Conservation (phyloP, 1,284 basidiomycete species). For the Peniophora sp. region DNA sequence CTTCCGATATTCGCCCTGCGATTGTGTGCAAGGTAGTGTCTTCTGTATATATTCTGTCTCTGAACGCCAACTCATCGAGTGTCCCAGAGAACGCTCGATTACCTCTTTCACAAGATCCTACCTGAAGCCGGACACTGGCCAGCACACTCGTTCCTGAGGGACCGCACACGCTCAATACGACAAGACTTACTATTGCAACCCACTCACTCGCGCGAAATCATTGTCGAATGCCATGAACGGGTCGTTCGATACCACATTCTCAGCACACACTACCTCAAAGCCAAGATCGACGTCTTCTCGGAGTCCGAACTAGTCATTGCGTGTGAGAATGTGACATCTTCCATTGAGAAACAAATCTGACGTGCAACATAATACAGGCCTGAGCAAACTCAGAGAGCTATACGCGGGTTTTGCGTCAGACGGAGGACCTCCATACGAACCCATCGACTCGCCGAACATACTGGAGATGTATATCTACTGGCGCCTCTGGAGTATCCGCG, state of each 20-base stretch:
- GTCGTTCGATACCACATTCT: slow-evolving; percentile 94
- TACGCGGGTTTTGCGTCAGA: too few species aligned
- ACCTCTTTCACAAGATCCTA: slow-evolving; percentile 82
- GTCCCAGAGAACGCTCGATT: slow-evolving; percentile 76
- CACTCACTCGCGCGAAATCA: slow-evolving; percentile 56
- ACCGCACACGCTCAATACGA: slow-evolving; percentile 84
- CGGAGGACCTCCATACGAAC: slow-evolving; percentile 93
- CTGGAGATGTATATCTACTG: slow-evolving; percentile 96
- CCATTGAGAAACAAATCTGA: too few species aligned
- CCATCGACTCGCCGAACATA: slow-evolving; percentile 74
- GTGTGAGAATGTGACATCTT: too few species aligned
- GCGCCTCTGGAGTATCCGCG: slow-evolving; percentile 84
- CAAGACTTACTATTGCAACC: slow-evolving; percentile 96
- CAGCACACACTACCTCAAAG: slow-evolving; percentile 48
- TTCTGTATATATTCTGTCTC: not conserved
- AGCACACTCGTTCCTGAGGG: slow-evolving; percentile 84
- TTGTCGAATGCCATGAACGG: slow-evolving; percentile 88
- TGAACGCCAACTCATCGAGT: slow-evolving; percentile 1
- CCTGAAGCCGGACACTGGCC: slow-evolving; percentile 59
- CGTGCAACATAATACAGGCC: too few species aligned
- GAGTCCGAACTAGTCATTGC: too few species aligned
- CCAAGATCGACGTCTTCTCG: too few species aligned
- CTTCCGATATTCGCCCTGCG: slow-evolving; percentile 90
- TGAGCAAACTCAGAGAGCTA: too few species aligned
- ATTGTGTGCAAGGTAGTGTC: slow-evolving; percentile 62